These are phyloP conservation scores for Aspergillus felis DNA, from an alignment of 2,329 filamentous ascomycete genomes.

Conservation along the genomic window DNA sequence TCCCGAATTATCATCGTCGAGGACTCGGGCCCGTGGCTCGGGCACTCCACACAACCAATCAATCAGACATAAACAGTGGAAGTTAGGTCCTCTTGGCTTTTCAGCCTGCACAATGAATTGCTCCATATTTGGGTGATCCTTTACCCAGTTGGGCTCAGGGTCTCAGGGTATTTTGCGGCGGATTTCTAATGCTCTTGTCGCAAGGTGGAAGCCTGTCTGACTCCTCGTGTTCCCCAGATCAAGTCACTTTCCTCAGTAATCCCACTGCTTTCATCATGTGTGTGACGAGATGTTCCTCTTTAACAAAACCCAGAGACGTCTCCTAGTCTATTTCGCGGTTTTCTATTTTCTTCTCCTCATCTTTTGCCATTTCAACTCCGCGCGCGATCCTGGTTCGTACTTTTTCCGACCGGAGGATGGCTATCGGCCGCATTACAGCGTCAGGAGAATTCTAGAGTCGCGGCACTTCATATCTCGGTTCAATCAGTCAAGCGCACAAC, in stretches of 20 bases:
- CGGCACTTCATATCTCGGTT: conserved; percentile 12
- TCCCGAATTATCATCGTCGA: too few relatives aligned
- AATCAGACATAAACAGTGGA: background rate
- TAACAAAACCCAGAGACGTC: conserved; percentile 17
- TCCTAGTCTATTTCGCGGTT: conserved; percentile 15
- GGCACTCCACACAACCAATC: background rate
- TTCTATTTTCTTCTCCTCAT: conserved; percentile 18
- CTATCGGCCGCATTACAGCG: conserved; percentile 21
- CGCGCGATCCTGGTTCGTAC: conserved; percentile 20
- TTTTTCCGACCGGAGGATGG: conserved; percentile 21
- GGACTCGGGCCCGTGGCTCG: background rate
- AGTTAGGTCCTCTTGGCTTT: background rate
- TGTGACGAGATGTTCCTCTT: conserved; percentile 9
- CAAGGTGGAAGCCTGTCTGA: background rate
- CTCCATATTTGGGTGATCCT: background rate
- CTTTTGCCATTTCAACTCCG: conserved; percentile 15
- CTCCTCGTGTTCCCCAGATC: background rate
- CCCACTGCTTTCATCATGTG: conserved; percentile 4
- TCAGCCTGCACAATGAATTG: background rate
- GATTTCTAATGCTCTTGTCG: background rate
- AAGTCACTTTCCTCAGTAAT: background rate
- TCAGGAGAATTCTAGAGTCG: conserved; percentile 17
- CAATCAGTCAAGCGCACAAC: conserved; percentile 9
- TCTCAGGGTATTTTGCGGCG: background rate
- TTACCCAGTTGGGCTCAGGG: background rate